These are phyloP conservation scores for Viridothelium virens DNA, from an alignment of 495 filamentous ascomycete species.

Conservation along the genomic window DNA sequence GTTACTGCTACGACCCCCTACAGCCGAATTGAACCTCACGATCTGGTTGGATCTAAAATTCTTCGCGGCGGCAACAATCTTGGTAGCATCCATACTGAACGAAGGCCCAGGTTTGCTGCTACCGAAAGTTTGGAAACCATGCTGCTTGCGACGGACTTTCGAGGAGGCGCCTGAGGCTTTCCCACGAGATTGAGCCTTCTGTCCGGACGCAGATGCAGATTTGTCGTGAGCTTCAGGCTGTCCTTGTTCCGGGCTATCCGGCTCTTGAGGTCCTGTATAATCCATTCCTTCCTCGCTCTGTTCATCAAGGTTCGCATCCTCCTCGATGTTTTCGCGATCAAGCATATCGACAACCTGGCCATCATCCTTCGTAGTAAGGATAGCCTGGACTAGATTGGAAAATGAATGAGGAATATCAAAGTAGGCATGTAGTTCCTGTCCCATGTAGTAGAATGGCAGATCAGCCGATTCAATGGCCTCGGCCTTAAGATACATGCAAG, in stretches of 20 bases:
- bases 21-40: neutral
- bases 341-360: constrained; percentile 8
- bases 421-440: neutral
- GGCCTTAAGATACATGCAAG: neutral
- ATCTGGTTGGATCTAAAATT: neutral
- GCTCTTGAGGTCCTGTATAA: neutral
- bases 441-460: neutral
- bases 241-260: neutral
- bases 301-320: neutral
- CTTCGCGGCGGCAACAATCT: neutral
- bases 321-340: constrained; percentile 2
- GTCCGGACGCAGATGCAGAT: neutral
- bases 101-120: neutral
- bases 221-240: too few relatives aligned
- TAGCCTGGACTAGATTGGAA: neutral
- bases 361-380: neutral
- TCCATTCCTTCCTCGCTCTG: neutral
- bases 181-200: neutral
- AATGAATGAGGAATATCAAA: neutral
- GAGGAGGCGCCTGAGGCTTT: neutral
- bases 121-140: neutral
- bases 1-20: neutral
- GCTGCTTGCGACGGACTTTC: neutral
- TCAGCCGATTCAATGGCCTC: neutral
- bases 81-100: neutral